phyloP scores from a whole-genome alignment of 78 protist genomes.

The Dictyostelium intermedium region DNA sequence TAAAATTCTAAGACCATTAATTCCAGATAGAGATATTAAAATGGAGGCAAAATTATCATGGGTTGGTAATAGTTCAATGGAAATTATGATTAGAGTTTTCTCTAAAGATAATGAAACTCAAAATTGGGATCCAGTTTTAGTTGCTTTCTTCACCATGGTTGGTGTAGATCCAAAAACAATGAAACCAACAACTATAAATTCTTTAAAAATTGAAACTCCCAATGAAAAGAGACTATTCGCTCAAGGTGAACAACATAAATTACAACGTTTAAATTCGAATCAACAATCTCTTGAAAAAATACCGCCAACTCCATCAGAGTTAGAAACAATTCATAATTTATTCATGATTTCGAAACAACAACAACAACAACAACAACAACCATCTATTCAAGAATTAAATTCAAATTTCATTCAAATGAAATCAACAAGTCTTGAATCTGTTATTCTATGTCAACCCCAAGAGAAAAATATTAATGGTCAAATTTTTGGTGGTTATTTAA shows the following conservation, averaged over 20 bases:
- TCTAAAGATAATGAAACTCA: slow-evolving; percentile 19
- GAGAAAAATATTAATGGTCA: slow-evolving; percentile 73
- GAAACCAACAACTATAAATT: slow-evolving; percentile 23
- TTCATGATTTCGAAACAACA: slow-evolving; percentile 18
- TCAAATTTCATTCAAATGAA: slow-evolving; percentile 46
- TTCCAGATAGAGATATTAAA: slow-evolving; percentile 67
- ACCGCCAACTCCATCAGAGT: slow-evolving; percentile 56
- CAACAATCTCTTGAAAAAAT: slow-evolving; percentile 21
- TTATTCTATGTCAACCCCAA: slow-evolving; percentile 80
- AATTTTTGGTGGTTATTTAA: slow-evolving; percentile 78
- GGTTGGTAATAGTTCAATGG: slow-evolving; percentile 81
- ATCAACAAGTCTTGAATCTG: slow-evolving; percentile 2
- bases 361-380: no score
- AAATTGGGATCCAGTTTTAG: slow-evolving; percentile 50
- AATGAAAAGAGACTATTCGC: slow-evolving; percentile 25
- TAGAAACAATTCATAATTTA: slow-evolving; percentile 53
- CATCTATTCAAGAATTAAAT: neutral
- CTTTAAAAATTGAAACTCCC: neutral
- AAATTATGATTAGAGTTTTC: slow-evolving; percentile 45
- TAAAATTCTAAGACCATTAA: slow-evolving; percentile 47
- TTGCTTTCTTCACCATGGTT: slow-evolving; percentile 80
- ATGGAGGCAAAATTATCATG: slow-evolving; percentile 66
- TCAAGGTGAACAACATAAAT: slow-evolving; percentile 38
- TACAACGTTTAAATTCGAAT: neutral
- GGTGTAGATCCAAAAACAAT: slow-evolving; percentile 53